Evolutionary conservation across 2,329 filamentous ascomycete genomes (phyloP).

Genomic region (Didymella segeticola): DNA sequence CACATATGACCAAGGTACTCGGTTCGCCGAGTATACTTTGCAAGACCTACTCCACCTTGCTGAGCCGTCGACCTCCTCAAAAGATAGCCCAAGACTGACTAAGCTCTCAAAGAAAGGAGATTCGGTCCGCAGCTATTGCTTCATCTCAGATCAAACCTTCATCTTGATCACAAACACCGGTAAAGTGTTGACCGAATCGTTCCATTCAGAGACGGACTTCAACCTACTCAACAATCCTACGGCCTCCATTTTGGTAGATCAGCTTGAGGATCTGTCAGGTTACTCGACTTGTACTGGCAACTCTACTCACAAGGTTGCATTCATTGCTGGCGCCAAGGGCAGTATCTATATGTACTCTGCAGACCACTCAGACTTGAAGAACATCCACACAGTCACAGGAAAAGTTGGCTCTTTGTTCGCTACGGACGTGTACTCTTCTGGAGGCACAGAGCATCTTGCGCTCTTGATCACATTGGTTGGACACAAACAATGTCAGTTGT

Average conservation of each 20-base stretch:
- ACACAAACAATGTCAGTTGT: constrained; percentile 40
- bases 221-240: constrained; percentile 9
- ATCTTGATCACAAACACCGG: constrained; percentile 67
- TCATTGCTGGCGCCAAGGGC: constrained; percentile 57
- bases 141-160: constrained; percentile 61
- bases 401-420: constrained; percentile 54
- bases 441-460: constrained; percentile 23
- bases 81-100: background rate
- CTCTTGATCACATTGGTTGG: constrained; percentile 51
- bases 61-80: background rate
- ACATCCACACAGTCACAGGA: constrained; percentile 37
- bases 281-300: constrained; percentile 57
- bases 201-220: constrained; percentile 3
- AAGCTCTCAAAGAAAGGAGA: constrained; percentile 37
- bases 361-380: constrained; percentile 17
- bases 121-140: constrained; percentile 69
- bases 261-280: constrained; percentile 51
- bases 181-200: constrained; percentile 57
- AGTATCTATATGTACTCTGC: constrained; percentile 49
- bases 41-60: constrained; percentile 30
- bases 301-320: constrained; percentile 47
- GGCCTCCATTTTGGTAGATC: constrained; percentile 38
- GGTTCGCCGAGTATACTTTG: constrained; percentile 34
- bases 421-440: background rate
- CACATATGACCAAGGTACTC: background rate